Base-by-base conservation (phyloP, 257 asterid species). In the Solanum habrochaites region DNA sequence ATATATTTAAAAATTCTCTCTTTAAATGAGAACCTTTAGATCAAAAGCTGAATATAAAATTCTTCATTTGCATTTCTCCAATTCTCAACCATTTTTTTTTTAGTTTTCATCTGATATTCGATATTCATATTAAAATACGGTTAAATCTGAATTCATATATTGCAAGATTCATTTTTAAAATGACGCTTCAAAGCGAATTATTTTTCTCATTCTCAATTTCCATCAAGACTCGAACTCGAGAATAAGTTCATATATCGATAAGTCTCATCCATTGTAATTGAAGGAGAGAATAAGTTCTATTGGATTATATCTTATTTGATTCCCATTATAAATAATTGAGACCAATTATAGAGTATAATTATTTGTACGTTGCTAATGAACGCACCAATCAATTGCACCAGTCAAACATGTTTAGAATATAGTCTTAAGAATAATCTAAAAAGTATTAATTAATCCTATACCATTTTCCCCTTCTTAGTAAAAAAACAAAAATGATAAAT, bases 291-390 rank as follows among this genome's bases (percentile, higher is more conserved):
- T 49, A 52, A 29, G 45, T 81, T 81, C 85, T 81, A 49, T 31
- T 49, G 69, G 31, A 81, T 78, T 78, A 49, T 18, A 49, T 81
- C 64, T 81, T 81, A 81, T 81, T 78, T 49, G 85, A 81, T 81
- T 81, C 85, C 85, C 69, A 10, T 73, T 73, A 73, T 81, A 29
- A 81, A 81, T 81, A 81, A 49, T 81, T 81, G 85, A 81, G 39
- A 81, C 85, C 85, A 81, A 81, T 81, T 78, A 78, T 27, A 45
- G 85, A 49, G 85, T 31, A 49, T 81, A 49, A 47, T 29, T 29
- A 16, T 18, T 80, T 49, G 42, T 80, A 43, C 43, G 31, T 80
- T 80, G 69, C 85, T 43, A 78, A 47, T 80, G 25, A 47, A n/a
- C 15, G 67, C 25, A 80, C 67, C 85, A 80, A 80, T 80, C 66